Conservation (phyloP, 2,329 filamentous ascomycete species). For the Nannizzia gypsea region DNA sequence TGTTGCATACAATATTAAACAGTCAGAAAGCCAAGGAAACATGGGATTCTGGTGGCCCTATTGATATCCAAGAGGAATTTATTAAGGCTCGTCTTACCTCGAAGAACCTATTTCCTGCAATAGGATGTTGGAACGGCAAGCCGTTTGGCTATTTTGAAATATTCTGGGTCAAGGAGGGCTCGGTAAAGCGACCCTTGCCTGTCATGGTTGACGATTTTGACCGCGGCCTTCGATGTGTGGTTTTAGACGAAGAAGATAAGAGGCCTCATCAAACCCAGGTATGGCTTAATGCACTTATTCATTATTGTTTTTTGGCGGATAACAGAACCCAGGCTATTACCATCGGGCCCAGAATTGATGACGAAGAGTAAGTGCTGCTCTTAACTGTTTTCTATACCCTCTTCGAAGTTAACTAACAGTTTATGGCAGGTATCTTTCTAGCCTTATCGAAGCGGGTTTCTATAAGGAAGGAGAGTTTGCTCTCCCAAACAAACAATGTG, state of each 20-base stretch:
- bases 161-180: slow-evolving; percentile 95
- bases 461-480: slow-evolving; percentile 74
- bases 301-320: slow-evolving; percentile 70
- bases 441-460: slow-evolving; percentile 65
- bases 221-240: slow-evolving; percentile 72
- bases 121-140: slow-evolving; percentile 86
- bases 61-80: slow-evolving; percentile 52
- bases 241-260: slow-evolving; percentile 86
- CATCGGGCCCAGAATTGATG: slow-evolving; percentile 84
- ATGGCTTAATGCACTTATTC: slow-evolving; percentile 79
- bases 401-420: neutral
- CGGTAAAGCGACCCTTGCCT: slow-evolving; percentile 56
- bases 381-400: neutral
- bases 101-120: slow-evolving; percentile 74
- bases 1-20: slow-evolving; percentile 81
- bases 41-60: slow-evolving; percentile 59
- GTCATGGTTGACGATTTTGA: slow-evolving; percentile 66
- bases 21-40: slow-evolving; percentile 70
- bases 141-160: slow-evolving; percentile 97
- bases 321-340: slow-evolving; percentile 70
- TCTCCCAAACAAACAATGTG: slow-evolving; percentile 87
- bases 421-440: slow-evolving; percentile 49
- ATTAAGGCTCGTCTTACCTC: slow-evolving; percentile 53
- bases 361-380: slow-evolving; percentile 55
- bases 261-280: slow-evolving; percentile 62